Percentiles rank a stretch among this genome's conserved stretches.
Conservation (phyloP, 345 rosid species). For the Euphorbia lathyris region DNA sequence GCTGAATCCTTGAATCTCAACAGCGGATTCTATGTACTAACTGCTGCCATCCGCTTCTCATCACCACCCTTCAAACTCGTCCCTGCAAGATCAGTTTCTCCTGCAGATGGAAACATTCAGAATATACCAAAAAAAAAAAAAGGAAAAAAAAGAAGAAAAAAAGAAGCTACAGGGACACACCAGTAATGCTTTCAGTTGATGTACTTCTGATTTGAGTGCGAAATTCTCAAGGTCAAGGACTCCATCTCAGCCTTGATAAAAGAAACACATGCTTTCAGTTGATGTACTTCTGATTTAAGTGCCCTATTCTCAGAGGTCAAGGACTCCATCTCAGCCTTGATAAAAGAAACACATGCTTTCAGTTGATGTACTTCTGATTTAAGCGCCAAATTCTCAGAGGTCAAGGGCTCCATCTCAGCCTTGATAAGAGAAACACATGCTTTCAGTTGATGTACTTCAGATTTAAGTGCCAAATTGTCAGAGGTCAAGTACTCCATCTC, state of each 20-base stretch:
- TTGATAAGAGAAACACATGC: no score
- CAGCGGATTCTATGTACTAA: slow-evolving; percentile 50
- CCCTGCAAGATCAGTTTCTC: slow-evolving; percentile 43
- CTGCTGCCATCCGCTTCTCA: slow-evolving; percentile 28
- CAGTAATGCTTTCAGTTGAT: slow-evolving; percentile 47
- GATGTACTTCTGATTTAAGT: no score
- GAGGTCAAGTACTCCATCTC: slow-evolving; percentile 79
- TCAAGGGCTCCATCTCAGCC: slow-evolving; percentile 62
- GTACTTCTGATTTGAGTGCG: no score
- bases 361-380: slow-evolving; percentile 71
- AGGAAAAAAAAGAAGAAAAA: neutral
- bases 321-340: no score
- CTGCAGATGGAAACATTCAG: slow-evolving; percentile 29
- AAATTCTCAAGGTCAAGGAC: no score
- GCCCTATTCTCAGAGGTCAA: no score
- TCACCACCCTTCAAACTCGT: slow-evolving; percentile 19
- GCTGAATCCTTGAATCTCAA: slow-evolving; percentile 50
- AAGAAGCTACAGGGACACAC: slow-evolving; percentile 31
- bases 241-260: no score
- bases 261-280: no score
- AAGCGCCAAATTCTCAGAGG: slow-evolving; percentile 61
- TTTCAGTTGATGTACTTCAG: slow-evolving; percentile 65
- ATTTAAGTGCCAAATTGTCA: slow-evolving; percentile 66
- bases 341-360: no score
- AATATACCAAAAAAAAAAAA: neutral